These are phyloP conservation scores for Lactifluus volemus DNA, from an alignment of 768 basidiomycete genomes.

Conservation along the genomic window DNA sequence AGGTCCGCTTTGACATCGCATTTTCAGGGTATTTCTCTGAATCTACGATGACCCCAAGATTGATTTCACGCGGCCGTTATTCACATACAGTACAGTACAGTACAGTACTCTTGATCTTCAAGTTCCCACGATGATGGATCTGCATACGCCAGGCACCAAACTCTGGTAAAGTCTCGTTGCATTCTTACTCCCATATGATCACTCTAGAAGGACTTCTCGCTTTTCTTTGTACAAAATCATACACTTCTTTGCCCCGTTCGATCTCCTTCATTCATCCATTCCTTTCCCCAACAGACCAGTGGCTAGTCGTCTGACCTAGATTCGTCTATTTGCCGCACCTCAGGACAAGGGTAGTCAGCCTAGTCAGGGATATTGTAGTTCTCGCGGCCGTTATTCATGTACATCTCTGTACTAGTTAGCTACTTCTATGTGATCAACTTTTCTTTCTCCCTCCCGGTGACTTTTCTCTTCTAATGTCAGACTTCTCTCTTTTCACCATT, in stretches of 20 bases:
- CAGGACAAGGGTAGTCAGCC: slow-evolving; percentile 38
- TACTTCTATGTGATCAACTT: slow-evolving; percentile 45
- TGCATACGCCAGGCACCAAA: slow-evolving; percentile 25
- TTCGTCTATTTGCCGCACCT: slow-evolving; percentile 41
- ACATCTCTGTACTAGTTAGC: slow-evolving; percentile 25
- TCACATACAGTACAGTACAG: no score
- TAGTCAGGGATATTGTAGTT: slow-evolving; percentile 30
- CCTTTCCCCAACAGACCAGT: slow-evolving; percentile 23
- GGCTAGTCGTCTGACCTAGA: slow-evolving; percentile 36
- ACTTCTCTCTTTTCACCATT: no score
- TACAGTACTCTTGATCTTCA: no score
- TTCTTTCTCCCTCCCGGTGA: slow-evolving; percentile 59
- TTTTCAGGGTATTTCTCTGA: no score
- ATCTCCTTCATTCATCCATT: neutral
- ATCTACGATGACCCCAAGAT: no score
- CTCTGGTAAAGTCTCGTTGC: no score
- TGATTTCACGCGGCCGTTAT: no score
- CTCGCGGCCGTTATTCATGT: slow-evolving; percentile 48
- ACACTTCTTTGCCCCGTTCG: no score
- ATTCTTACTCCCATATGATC: no score
- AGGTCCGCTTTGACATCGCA: no score
- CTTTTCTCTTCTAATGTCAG: slow-evolving; percentile 13
- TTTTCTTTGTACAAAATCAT: no score
- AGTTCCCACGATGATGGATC: slow-evolving; percentile 36
- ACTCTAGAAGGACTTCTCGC: no score